Base-by-base conservation (phyloP, 176 grass and related monocot species). In the Poa annua region DNA sequence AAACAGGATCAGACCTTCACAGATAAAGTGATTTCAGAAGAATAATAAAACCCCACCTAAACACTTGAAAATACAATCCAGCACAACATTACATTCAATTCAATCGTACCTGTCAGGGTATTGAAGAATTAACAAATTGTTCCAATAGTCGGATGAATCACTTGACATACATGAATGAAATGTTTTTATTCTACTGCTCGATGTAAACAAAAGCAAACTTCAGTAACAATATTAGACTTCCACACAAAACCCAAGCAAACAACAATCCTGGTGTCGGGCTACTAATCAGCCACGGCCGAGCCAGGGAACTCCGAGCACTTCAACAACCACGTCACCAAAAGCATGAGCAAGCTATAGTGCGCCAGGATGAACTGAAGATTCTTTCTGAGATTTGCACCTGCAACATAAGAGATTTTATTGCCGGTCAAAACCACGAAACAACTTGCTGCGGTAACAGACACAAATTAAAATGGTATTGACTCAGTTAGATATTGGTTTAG, bases 331-430 rank as follows among this genome's bases (percentile, higher is more conserved):
- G 15, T 79, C 50, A 8, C 13, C 21, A 45, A 66, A 51, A 21
- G 49, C 3, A 2, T 12, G 44, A 34, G 41, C 32, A 75, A 75
- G 22, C 76, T 90, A 90, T 54, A 90, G 51, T 51, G 86, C 88
- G 35, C 80, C 94, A 75, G 88, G 83, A 42, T 91, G 81, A 83
- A 91, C 74, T 34, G 79, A 77, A 45, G 86, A 76, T 67, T 97
- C 94, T 81, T 90, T 97, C 81, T 85, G 73, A 79, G 86, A 88
- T 89, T 93, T 97, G 80, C 94, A 97, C 91, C 94, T 97, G 84
- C 76, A 85, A 88, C 13, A 91, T 16, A 75, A 55, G 11, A 64
- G 11, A 77, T 26, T 38, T 21, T 20, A 62, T 52, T 20, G 38
- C 11, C 9, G 12, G 42, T 86, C 24, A 86, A 54, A 66, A 80